Conservation (phyloP, 2,329 filamentous ascomycete genomes). For the Ilyonectria robusta region DNA sequence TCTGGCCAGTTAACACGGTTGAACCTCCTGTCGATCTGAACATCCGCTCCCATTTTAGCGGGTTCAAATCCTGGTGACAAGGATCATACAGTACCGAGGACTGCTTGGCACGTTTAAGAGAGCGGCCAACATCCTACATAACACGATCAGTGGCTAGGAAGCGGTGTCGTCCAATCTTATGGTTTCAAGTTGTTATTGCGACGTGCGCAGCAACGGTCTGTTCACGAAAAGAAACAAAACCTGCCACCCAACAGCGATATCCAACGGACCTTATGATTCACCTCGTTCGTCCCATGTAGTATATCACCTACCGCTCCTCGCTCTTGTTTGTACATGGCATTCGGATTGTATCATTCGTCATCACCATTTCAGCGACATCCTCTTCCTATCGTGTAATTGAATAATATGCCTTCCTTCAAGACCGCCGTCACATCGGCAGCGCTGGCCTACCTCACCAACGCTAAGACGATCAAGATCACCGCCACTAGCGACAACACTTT, state of each 20-base stretch:
- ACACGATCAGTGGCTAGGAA: background rate
- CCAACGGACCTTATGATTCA: slow-evolving; percentile 19
- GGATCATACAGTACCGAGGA: background rate
- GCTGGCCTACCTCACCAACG: slow-evolving; percentile 45
- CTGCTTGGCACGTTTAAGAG: slow-evolving; percentile 29
- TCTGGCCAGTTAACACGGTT: no score
- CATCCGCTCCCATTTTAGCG: background rate
- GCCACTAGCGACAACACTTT: slow-evolving; percentile 53
- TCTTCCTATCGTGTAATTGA: background rate
- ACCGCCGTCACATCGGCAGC: slow-evolving; percentile 42
- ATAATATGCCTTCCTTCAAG: slow-evolving; percentile 50
- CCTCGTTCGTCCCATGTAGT: slow-evolving; percentile 10
- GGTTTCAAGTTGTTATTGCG: slow-evolving; percentile 15
- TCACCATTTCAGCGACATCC: background rate
- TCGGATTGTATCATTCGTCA: background rate
- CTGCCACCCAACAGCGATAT: slow-evolving; percentile 36
- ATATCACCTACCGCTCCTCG: slow-evolving; percentile 3
- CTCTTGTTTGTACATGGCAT: background rate
- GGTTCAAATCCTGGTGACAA: background rate
- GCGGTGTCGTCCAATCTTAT: slow-evolving; percentile 22
- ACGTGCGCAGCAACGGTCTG: slow-evolving; percentile 3
- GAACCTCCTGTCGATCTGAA: background rate
- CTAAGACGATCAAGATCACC: slow-evolving; percentile 53
- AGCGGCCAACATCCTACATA: background rate
- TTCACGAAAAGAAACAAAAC: slow-evolving; percentile 23